Base-by-base conservation (phyloP, 257 asterid species). In the Coffea canephora region DNA sequence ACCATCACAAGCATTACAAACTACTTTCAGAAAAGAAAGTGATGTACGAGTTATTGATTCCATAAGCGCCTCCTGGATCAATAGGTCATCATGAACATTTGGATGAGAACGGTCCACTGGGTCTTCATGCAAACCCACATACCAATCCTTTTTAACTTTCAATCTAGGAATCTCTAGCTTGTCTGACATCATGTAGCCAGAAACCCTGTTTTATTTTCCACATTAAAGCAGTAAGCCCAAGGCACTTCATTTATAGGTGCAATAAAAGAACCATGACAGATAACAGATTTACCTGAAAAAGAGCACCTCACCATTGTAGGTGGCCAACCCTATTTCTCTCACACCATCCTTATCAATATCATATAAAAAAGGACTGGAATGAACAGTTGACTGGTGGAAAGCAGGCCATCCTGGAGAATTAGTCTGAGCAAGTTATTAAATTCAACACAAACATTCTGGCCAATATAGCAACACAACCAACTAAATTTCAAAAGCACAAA, bases 311-410 rank as follows among this genome's bases (percentile, higher is more conserved):
- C 98, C 98, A 76, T 96, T 94, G 84, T 96, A 96, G 83, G 98
- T 94, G 84, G 98, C 97, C 82, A 96, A 86, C 69, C 89, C 97
- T 84, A 96, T 91, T 90, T 96, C 99, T 89, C 97, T 88, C 80
- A 92, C 95, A 45, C 98, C 99, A 84, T 96, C 99, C 90, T 96
- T 94, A 89, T 96, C 99, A 83, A 96, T 94, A 79, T 96, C 99
- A 74, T 89, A 92, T 41, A 92, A 90, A 81, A 96, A 91, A 80
- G 99, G 99, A 86, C 95, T 94, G 74, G 99, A 91, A 84, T 96
- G 98, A 76, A 90, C 96, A 64, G 98, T 96, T 78, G 99, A 96
- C 90, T 94, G 97, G 86, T 96, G 99, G 83, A 96, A 96, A 67
- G 97, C 97, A 57, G 99, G 99, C 98, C 99, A 96, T 69, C 99